Conservation (phyloP, 345 rosid genomes). For the Rhodamnia argentea region DNA sequence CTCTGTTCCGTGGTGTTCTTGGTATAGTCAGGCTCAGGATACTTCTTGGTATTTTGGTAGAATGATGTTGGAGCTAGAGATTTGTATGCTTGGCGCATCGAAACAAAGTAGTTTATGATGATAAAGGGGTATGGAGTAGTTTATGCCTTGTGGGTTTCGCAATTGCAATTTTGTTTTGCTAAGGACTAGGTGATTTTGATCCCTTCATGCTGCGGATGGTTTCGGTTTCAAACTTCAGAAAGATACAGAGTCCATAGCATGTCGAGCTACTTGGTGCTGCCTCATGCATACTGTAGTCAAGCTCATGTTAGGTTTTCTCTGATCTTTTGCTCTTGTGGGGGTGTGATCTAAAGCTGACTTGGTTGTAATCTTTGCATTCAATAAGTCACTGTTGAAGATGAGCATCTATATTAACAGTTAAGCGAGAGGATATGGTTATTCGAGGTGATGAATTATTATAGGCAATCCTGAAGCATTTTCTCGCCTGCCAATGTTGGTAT, state of each 20-base stretch:
- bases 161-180: not conserved
- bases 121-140: not conserved
- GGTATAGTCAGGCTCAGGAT: not conserved
- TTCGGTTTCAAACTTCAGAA: not conserved
- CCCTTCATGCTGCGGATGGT: not conserved
- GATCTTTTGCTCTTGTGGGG: not conserved
- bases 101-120: not conserved
- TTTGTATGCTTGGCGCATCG: not conserved
- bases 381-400: accelerated
- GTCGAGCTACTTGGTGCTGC: not conserved
- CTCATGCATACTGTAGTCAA: not conserved
- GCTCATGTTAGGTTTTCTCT: not conserved
- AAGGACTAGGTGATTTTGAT: not conserved
- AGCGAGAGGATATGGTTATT: not conserved
- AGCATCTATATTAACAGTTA: not conserved
- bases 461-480: not conserved
- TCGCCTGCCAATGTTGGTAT: not conserved
- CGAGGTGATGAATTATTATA: not conserved
- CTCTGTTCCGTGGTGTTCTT: not conserved
- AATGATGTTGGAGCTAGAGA: not conserved
- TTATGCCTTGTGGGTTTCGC: not conserved
- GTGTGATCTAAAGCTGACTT: not conserved
- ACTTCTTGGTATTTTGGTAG: not conserved
- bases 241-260: not conserved
- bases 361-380: not conserved